These are phyloP conservation scores for Neurospora hispaniola DNA, from an alignment of 495 filamentous ascomycete genomes.

Conservation along the genomic window DNA sequence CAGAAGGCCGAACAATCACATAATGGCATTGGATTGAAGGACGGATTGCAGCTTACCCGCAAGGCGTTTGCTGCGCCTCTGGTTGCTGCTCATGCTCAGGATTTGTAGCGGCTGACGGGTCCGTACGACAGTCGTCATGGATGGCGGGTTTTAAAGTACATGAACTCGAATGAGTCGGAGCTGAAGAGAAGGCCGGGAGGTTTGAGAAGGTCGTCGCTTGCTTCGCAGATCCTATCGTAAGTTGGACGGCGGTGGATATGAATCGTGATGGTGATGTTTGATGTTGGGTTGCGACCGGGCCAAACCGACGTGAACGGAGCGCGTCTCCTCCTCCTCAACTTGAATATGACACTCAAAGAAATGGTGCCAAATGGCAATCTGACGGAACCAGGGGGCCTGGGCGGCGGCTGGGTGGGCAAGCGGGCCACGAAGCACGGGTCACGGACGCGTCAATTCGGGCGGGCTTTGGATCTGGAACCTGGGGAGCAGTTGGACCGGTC, in stretches of 20 bases:
- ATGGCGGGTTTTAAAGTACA: conserved; percentile 27
- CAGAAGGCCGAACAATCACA: conserved; percentile 8
- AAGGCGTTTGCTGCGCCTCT: conserved; percentile 46
- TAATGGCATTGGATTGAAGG: conserved; percentile 1
- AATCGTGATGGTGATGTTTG: neutral
- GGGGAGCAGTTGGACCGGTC: neutral
- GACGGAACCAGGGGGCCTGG: neutral
- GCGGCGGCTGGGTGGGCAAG: neutral
- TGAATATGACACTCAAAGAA: neutral
- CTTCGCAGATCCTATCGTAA: neutral
- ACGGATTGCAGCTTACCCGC: conserved; percentile 33
- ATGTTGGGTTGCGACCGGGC: conserved; percentile 1
- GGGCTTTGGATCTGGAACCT: neutral
- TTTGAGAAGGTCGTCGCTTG: neutral
- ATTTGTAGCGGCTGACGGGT: conserved; percentile 47
- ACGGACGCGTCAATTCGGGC: neutral
- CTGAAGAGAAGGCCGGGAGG: neutral
- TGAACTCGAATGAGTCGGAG: conserved; percentile 7
- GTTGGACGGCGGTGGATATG: neutral
- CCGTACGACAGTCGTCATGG: conserved; percentile 53
- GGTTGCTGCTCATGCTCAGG: conserved; percentile 49
- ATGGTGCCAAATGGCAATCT: neutral
- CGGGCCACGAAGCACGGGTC: neutral
- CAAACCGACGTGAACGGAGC: conserved; percentile 1
- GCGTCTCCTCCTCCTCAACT: conserved; percentile 3